Base-by-base conservation (phyloP, 1,284 basidiomycete genomes). In the Salmacisia buchloeana region DNA sequence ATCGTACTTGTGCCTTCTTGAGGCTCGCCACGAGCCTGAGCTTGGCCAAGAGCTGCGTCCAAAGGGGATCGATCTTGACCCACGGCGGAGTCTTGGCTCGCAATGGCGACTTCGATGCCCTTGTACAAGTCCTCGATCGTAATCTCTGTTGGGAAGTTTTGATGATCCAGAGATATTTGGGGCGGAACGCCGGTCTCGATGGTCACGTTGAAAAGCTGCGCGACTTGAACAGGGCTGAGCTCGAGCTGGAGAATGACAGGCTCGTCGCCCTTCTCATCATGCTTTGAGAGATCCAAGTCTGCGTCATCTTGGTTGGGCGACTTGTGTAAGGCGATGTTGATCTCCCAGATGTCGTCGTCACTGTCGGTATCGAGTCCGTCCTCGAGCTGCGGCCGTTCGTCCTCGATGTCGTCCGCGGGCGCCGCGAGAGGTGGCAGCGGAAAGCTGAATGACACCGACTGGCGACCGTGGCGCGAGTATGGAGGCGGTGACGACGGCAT, bases 211-310 rank as follows among this genome's bases (percentile, higher is more conserved):
- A 54, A 54, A 7, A 54, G 49, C 15, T 54, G 25, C 13, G 49
- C 49, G 13, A 54, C 49, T n/a, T 54, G 29, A 13, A 54, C 27
- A 12, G 49, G 49, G 27, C 49, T 54, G 27, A 54, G 49, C 49
- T 54, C 49, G 49, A 54, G 49, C n/a, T 31, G 25, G 49, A 54
- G 49, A 54, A 54, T 54, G 27, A 31, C 49, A 12, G 27, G 23
- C 31, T 54, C 49, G 15, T n/a, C 15, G 15, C 18, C 3, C 15
- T 18, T 33, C 21, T 6, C 15, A 15, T 9, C 25, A n/a, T n/a
- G n/a, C n/a, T n/a, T n/a, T n/a, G n/a, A n/a, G n/a, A n/a, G n/a
- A n/a, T n/a, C n/a, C n/a, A n/a, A n/a, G 29, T 54, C 27, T 3
- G 9, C 31, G 25, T n/a, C 10, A 27, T 33, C 27, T n/a, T 31